Evolutionary conservation across 2,329 filamentous ascomycete species (phyloP), one percentile per base, ranked within the genome.

Genomic region (Colletotrichum aenigma): DNA sequence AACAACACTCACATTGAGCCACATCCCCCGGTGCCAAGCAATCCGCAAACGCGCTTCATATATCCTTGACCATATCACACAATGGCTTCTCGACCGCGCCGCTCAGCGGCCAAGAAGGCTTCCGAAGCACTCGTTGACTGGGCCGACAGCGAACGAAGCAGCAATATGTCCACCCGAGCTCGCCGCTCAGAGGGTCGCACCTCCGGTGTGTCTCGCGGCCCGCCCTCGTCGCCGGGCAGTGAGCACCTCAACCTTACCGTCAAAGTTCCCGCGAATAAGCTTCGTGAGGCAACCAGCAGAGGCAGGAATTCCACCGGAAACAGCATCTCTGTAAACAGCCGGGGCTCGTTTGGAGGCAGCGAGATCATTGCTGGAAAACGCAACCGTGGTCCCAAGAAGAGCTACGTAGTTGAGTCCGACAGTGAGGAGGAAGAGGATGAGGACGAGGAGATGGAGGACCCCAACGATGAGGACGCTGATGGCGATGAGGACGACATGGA

Each of bases 371-470:
- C 86, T 30, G 87, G 88, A 48, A 90, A 89, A 79, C 86, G 90
- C 65, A 90, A 89, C 74, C 87, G 90, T 10, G 89, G 88, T 7
- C 87, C 86, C 21, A 90, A 91, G 83, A 92, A 91, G 83, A 91
- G 87, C 78, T 92, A 92, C 70, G 89, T 91, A 43, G 88, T 92
- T 28, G 90, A 91, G 76, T 90, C 88, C 48, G 88, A 87, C 70
- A 86, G 85, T 48, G 86, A 87, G 28, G 86, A 87, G 4, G 87
- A 87, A 3, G 85, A 81, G 18, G 84, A 84, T 1, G 82, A 86
- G 10, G 85, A 85, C 10, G 84, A 85, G 10, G 81, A 81, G 6
- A 81, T 83, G 68, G 77, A 78, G 18, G 79, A 79, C n/a, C 80
- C 81, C 16, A 82, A 84, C 21, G 82, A 84, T 18, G 79, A 77